A percentile compares a stretch with the other conserved stretches of the same genome.
Evolutionary conservation across 768 basidiomycete genomes (phyloP).

Genomic region (Boletus vinaceobasis): DNA sequence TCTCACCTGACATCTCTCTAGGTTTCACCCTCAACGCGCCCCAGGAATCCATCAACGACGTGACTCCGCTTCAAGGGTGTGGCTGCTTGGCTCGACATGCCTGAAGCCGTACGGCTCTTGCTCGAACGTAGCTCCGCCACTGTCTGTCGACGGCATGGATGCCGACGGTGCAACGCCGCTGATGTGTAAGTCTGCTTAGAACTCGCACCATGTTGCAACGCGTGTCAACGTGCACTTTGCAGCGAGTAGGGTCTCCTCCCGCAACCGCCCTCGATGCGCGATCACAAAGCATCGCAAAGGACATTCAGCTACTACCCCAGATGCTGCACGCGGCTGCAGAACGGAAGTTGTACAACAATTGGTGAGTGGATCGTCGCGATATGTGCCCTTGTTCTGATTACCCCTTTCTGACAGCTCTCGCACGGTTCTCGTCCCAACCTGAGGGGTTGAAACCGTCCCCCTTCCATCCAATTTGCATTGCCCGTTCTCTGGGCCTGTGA

Average conservation of each 20-base stretch:
- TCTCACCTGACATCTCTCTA: slow-evolving; percentile 58
- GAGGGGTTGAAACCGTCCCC: slow-evolving; percentile 67
- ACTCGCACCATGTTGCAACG: neutral
- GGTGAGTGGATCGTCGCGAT: slow-evolving; percentile 39
- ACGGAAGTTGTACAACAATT: slow-evolving; percentile 61
- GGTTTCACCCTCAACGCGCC: slow-evolving; percentile 65
- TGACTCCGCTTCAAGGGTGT: slow-evolving; percentile 75
- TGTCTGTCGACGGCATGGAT: slow-evolving; percentile 72
- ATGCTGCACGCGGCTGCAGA: slow-evolving; percentile 73
- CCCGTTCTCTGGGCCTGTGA: slow-evolving; percentile 70
- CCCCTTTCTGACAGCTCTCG: slow-evolving; percentile 38
- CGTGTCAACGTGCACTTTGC: no score
- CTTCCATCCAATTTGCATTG: slow-evolving; percentile 67
- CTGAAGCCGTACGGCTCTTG: slow-evolving; percentile 56
- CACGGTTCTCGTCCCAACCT: slow-evolving; percentile 73
- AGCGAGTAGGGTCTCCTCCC: no score
- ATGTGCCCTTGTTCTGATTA: slow-evolving; percentile 8
- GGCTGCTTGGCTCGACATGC: slow-evolving; percentile 74
- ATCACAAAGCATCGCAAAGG: no score
- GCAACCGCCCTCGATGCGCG: no score
- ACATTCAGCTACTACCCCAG: slow-evolving; percentile 35
- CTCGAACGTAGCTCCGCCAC: slow-evolving; percentile 58
- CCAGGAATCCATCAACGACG: slow-evolving; percentile 69
- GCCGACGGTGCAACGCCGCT: slow-evolving; percentile 72
- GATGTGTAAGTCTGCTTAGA: slow-evolving; percentile 61